These are phyloP conservation scores for Grigorovia transvaalensis DNA, from an alignment of 805 yeast species.

Conservation along the genomic window DNA sequence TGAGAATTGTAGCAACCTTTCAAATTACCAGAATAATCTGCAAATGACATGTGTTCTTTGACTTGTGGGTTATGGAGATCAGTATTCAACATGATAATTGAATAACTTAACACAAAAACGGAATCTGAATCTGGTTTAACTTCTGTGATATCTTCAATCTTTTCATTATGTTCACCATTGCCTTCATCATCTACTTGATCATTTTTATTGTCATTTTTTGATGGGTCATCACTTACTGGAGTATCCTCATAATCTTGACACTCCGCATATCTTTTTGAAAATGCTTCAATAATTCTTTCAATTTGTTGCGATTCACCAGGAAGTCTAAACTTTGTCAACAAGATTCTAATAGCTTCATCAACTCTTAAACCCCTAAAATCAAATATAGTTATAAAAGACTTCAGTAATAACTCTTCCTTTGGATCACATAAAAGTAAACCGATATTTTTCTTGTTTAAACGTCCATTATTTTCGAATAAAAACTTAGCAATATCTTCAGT, in stretches of 20 bases:
- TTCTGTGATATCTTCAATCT: slow-evolving; percentile 28
- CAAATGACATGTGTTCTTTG: slow-evolving; percentile 81
- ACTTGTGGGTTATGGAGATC: slow-evolving; percentile 90
- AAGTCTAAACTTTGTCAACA: slow-evolving; percentile 74
- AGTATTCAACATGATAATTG: slow-evolving; percentile 89
- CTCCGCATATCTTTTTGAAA: slow-evolving; percentile 68
- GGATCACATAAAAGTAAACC: slow-evolving; percentile 85
- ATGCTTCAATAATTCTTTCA: slow-evolving; percentile 80
- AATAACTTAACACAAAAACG: slow-evolving; percentile 80
- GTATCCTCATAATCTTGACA: slow-evolving; percentile 36
- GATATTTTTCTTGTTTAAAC: slow-evolving; percentile 75
- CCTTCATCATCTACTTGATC: slow-evolving; percentile 7
- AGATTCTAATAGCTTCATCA: slow-evolving; percentile 81
- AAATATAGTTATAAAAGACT: slow-evolving; percentile 55
- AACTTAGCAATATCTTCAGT: slow-evolving; percentile 65
- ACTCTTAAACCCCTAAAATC: slow-evolving; percentile 73
- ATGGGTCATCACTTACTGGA: neutral
- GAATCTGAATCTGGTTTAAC: slow-evolving; percentile 76
- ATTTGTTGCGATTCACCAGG: slow-evolving; percentile 98
- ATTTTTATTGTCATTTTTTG: neutral
- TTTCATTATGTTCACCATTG: slow-evolving; percentile 12
- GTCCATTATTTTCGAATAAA: slow-evolving; percentile 64
- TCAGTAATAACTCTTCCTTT: slow-evolving; percentile 46
- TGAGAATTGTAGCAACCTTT: slow-evolving; percentile 66
- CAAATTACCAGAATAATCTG: slow-evolving; percentile 68